A percentile compares a stretch with the other conserved stretches of the same genome.
Evolutionary conservation across 768 basidiomycete species (phyloP).

Genomic region (Leccinum sublutescens): DNA sequence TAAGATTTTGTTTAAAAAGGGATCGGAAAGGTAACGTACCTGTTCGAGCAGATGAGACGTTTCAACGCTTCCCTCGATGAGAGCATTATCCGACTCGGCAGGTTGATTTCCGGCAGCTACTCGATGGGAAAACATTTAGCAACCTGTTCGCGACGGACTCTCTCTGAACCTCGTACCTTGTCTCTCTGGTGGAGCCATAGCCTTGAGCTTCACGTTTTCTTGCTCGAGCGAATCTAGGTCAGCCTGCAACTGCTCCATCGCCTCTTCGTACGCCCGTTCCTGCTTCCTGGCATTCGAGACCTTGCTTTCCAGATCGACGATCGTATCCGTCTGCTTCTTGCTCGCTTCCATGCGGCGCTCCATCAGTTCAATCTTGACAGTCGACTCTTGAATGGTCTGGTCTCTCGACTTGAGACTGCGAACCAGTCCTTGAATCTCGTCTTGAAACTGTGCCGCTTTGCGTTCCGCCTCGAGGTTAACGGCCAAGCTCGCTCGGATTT

Average conservation of each 20-base stretch:
- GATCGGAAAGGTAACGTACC: constrained; percentile 39
- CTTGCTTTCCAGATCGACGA: constrained; percentile 78
- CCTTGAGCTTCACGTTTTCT: constrained; percentile 83
- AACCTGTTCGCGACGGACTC: not conserved
- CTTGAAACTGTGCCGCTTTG: constrained; percentile 79
- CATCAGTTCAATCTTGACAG: constrained; percentile 93
- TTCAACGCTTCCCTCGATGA: constrained; percentile 79
- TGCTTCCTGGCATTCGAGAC: constrained; percentile 81
- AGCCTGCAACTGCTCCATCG: constrained; percentile 88
- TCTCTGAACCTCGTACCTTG: constrained; percentile 49
- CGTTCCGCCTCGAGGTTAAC: constrained; percentile 92
- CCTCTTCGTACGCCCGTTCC: constrained; percentile 87
- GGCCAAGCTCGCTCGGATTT: constrained; percentile 79
- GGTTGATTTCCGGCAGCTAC: constrained; percentile 48
- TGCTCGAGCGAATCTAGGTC: constrained; percentile 86
- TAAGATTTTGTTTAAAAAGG: not conserved
- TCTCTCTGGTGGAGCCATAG: constrained; percentile 61
- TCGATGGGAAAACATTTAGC: constrained; percentile 1
- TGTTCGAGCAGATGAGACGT: constrained; percentile 88
- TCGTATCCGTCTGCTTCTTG: constrained; percentile 86
- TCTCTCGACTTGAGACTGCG: constrained; percentile 87
- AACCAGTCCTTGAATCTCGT: constrained; percentile 85
- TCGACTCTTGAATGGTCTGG: constrained; percentile 82
- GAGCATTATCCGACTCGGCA: constrained; percentile 57
- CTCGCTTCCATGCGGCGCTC: constrained; percentile 89